These are phyloP conservation scores for Phlebiopsis gigantea DNA, from an alignment of 768 basidiomycete species.

Conservation along the genomic window DNA sequence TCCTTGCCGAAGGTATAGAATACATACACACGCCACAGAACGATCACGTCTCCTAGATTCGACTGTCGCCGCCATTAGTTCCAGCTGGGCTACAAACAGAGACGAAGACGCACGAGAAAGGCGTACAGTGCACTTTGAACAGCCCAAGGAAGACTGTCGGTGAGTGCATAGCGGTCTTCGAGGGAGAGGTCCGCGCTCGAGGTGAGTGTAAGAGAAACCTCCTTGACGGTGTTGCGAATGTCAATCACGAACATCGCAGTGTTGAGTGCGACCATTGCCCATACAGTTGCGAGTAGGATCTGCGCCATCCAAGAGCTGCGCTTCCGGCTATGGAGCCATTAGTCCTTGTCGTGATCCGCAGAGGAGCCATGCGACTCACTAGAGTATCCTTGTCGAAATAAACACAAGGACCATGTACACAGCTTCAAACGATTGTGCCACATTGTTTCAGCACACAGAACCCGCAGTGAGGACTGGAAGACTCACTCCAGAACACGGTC, in stretches of 20 bases:
- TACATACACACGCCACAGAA: slow-evolving; percentile 6
- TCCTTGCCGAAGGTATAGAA: slow-evolving; percentile 1
- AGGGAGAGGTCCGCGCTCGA: slow-evolving; percentile 6
- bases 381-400: too few relatives aligned
- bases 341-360: too few relatives aligned
- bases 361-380: too few relatives aligned
- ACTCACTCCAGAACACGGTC: neutral
- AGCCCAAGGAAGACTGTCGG: slow-evolving; percentile 3
- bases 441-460: neutral
- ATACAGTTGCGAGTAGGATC: neutral
- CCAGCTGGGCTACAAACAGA: too few relatives aligned
- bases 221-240: slow-evolving; percentile 14
- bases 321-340: too few relatives aligned
- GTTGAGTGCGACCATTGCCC: slow-evolving; percentile 6
- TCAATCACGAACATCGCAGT: slow-evolving; percentile 17
- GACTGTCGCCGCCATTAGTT: too few relatives aligned
- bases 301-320: neutral
- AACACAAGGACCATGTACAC: too few relatives aligned
- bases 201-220: slow-evolving; percentile 8
- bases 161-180: neutral
- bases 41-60: slow-evolving; percentile 5
- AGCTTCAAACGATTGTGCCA: slow-evolving; percentile 1
- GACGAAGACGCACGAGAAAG: slow-evolving; percentile 17
- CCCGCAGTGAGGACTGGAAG: neutral
- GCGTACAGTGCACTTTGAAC: slow-evolving; percentile 16